Base-by-base conservation (phyloP, 2,329 filamentous ascomycete species). In the Monosporascus sp. region DNA sequence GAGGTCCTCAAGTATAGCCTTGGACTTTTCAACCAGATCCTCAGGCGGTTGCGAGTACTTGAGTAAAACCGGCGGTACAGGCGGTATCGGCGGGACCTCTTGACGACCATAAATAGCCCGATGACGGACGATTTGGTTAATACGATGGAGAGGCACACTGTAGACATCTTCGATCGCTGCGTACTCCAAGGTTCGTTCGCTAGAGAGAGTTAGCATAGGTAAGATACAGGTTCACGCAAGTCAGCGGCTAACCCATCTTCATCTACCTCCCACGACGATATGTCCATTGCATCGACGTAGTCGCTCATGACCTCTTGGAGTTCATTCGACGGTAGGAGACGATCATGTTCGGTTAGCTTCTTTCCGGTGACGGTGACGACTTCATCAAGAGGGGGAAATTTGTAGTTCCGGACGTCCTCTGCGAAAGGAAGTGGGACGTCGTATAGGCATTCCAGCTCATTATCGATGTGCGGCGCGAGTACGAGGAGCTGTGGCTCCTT, bases 241-340 rank as follows among this genome's bases (percentile, higher is more conserved):
- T 19, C 4, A 46, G 27, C 14, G 22, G 62, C 78, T 63, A 71
- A 89, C 83, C 86, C 89, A 44, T 92, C 81, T 46, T 94, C 89
- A 62, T 96, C 87, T 46, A 77, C 80, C 9, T 79, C 87, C 63
- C 87, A 84, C 0, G 70, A 78, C 1, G 87, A 87, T 2, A 99
- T 75, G 63, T 97, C 92, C 93, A 99, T 96, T 7, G 83, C 84
- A 67, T 97, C 91, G 7, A 99, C 91, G 61, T 93, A 97, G 58
- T 90, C 84, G 67, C 86, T 87, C 92, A 99, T 97, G 1, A 91
- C 87, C 48, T 86, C 74, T 51, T 83, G 79, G 24, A 99, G 78
- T 35, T 89, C 83, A 2, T 88, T 79, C 9, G 77, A 86, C 0
- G 94, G 94, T 2, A 99, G 76, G 55, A 95, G 86, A 37, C 90